These are phyloP conservation scores for Irpex sp. DNA, from an alignment of 1,284 basidiomycete genomes.

Conservation along the genomic window DNA sequence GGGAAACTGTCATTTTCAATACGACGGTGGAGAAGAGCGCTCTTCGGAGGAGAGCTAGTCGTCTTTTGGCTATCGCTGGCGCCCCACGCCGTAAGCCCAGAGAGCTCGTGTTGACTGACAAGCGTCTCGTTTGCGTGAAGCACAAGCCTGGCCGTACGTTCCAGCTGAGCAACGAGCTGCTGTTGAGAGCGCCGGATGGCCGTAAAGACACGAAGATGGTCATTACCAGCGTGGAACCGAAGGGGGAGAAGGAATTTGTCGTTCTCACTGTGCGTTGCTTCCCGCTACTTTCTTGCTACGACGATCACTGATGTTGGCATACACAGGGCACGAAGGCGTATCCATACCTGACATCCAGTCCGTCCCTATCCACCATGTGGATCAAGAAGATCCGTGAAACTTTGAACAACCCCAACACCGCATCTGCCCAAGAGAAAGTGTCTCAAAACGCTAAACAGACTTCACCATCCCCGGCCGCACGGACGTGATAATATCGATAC, in stretches of 20 bases:
- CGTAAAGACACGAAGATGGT: conserved; percentile 24
- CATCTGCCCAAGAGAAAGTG: background rate
- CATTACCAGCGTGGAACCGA: conserved; percentile 45
- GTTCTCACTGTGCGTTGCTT: conserved; percentile 47
- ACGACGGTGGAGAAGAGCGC: conserved; percentile 50
- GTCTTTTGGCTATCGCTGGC: conserved; percentile 48
- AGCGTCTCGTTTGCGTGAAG: conserved; percentile 54
- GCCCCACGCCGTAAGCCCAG: conserved; percentile 47
- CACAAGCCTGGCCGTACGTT: conserved; percentile 32
- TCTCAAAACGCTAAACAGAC: background rate
- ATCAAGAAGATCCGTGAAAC: conserved; percentile 45
- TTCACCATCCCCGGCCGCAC: background rate
- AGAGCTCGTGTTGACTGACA: conserved; percentile 53
- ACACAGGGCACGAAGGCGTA: conserved; percentile 47
- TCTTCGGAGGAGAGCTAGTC: conserved; percentile 54
- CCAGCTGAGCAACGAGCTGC: conserved; percentile 46
- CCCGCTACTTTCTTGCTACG: background rate
- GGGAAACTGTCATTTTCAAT: conserved; percentile 45
- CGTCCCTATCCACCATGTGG: conserved; percentile 39
- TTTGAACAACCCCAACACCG: conserved; percentile 9
- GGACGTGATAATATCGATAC: background rate
- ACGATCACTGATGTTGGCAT: background rate
- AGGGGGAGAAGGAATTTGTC: conserved; percentile 57
- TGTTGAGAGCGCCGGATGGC: conserved; percentile 25
- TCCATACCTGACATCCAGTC: conserved; percentile 42